phyloP scores from a whole-genome alignment of 1,284 basidiomycete species.

The Trametes polyzona region DNA sequence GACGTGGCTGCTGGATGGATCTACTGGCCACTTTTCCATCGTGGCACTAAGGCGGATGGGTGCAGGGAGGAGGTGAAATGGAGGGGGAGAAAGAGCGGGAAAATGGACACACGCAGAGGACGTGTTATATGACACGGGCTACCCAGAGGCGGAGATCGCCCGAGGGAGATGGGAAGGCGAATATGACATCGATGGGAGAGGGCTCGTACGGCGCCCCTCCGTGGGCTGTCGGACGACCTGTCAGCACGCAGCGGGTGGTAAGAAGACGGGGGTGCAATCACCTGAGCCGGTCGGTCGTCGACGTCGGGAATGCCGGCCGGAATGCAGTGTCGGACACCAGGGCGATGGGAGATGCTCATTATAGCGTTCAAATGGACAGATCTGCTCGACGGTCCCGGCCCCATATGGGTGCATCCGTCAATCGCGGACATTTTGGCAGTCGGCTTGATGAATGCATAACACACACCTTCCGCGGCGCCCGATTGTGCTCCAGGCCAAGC shows the following conservation, averaged over 20 bases:
- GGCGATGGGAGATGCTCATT: background rate
- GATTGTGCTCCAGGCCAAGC: background rate
- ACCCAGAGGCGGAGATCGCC: background rate
- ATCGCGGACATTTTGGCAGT: conserved; percentile 21
- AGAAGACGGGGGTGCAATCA: conserved; percentile 7
- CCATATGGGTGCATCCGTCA: conserved; percentile 12
- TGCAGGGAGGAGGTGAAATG: background rate
- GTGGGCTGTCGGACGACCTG: conserved; percentile 19
- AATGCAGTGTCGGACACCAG: background rate
- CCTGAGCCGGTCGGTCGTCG: background rate
- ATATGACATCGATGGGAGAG: background rate
- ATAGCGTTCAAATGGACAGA: background rate
- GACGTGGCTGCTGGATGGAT: background rate
- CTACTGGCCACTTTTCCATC: background rate
- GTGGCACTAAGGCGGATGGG: background rate
- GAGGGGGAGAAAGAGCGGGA: background rate
- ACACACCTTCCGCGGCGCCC: background rate
- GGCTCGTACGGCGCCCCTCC: background rate
- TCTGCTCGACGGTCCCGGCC: background rate
- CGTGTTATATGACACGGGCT: background rate
- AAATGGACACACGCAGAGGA: background rate
- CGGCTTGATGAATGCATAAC: background rate
- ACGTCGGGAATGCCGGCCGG: background rate
- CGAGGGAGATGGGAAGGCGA: background rate
- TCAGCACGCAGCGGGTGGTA: conserved; percentile 12